phyloP scores from a whole-genome alignment of 2,329 filamentous ascomycete genomes.

The Cladosporium sp. region DNA sequence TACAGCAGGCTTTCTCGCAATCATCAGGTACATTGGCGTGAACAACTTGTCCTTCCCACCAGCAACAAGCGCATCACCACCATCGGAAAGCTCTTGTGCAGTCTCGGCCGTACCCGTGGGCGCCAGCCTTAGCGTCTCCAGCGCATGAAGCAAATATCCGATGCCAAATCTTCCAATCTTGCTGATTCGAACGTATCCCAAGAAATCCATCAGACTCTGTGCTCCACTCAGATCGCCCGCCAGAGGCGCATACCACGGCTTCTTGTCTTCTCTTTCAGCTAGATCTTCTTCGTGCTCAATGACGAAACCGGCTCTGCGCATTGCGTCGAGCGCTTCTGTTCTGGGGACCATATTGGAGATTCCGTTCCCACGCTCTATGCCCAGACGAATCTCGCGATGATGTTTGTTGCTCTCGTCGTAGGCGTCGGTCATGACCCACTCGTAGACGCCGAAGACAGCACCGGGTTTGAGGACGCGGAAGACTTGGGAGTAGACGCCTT shows the following conservation, averaged over 20 bases:
- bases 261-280: constrained; percentile 17
- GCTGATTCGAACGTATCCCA: constrained; percentile 1
- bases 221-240: background rate
- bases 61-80: constrained; percentile 51
- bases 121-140: constrained; percentile 1
- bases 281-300: constrained; percentile 27
- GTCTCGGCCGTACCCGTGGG: constrained; percentile 3
- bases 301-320: constrained; percentile 25
- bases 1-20: constrained; percentile 69
- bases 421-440: constrained; percentile 30
- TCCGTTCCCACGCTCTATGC: constrained; percentile 29
- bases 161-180: background rate
- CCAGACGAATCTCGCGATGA: constrained; percentile 25
- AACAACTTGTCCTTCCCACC: constrained; percentile 74
- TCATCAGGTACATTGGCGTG: constrained; percentile 95
- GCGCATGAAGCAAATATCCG: background rate
- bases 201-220: constrained; percentile 1
- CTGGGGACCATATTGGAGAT: constrained; percentile 25
- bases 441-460: constrained; percentile 25
- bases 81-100: constrained; percentile 53
- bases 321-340: constrained; percentile 19
- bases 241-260: constrained; percentile 25
- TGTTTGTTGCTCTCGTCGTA: constrained; percentile 23
- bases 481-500: constrained; percentile 26
- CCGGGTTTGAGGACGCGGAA: constrained; percentile 30